Evolutionary conservation across 176 grass and related monocot species (phyloP).

Genomic region (Bonia amplexicaulis): DNA sequence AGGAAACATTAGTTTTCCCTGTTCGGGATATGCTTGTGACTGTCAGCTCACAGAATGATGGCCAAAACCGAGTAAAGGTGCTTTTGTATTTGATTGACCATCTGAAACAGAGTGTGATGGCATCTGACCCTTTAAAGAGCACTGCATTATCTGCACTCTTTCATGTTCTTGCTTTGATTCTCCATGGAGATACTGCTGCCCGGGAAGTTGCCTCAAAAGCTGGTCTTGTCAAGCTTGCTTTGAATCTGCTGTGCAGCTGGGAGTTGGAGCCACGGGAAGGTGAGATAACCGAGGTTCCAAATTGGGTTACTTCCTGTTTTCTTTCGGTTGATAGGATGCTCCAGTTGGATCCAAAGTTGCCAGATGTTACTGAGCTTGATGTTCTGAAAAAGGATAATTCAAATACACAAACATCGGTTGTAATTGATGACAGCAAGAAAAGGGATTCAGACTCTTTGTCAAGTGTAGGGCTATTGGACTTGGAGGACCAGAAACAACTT

Average conservation of each 20-base stretch:
- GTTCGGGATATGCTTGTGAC: slow-evolving; percentile 90
- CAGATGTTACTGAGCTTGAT: slow-evolving; percentile 70
- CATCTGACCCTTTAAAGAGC: slow-evolving; percentile 44
- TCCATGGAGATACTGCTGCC: slow-evolving; percentile 78
- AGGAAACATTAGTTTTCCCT: slow-evolving; percentile 82
- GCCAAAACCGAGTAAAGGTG: slow-evolving; percentile 76
- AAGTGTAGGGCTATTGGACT: slow-evolving; percentile 52
- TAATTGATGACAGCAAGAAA: slow-evolving; percentile 68
- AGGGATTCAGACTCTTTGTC: slow-evolving; percentile 43
- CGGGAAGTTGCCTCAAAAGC: slow-evolving; percentile 68
- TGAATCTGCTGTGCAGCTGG: slow-evolving; percentile 74
- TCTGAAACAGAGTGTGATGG: slow-evolving; percentile 52
- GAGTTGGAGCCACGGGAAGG: slow-evolving; percentile 43
- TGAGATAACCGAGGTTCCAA: slow-evolving; percentile 57
- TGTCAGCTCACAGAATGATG: slow-evolving; percentile 91
- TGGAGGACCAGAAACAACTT: slow-evolving; percentile 72
- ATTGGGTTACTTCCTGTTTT: slow-evolving; percentile 92
- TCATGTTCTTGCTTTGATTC: slow-evolving; percentile 93
- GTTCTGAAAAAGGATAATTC: slow-evolving; percentile 69
- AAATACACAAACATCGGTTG: slow-evolving; percentile 42
- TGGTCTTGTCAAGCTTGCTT: slow-evolving; percentile 76
- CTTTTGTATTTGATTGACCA: slow-evolving; percentile 87
- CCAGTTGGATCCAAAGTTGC: slow-evolving; percentile 80
- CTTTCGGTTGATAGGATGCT: slow-evolving; percentile 96
- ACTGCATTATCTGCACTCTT: slow-evolving; percentile 65